Percentiles rank a stretch among this genome's conserved stretches.
Conservation (phyloP, 148 eudicot genomes). For the Limonium bicolor region DNA sequence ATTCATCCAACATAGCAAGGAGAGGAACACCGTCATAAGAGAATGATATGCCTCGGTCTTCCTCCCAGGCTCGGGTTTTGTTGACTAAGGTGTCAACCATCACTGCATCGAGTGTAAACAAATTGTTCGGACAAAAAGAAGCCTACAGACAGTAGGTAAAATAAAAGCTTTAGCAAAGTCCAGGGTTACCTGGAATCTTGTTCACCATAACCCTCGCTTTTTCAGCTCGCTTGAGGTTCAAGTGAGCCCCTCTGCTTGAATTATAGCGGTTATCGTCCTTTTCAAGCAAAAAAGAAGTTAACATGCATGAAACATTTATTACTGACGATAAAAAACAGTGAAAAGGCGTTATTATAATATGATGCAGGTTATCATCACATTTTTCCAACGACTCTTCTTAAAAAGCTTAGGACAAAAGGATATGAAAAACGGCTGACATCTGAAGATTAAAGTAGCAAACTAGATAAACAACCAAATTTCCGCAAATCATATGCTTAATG, state of each 20-base stretch:
- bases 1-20: slow-evolving; percentile 96
- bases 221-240: slow-evolving; percentile 84
- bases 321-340: too few species aligned
- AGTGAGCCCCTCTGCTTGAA: slow-evolving; percentile 75
- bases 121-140: too few species aligned
- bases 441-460: too few species aligned
- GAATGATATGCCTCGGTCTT: slow-evolving; percentile 59
- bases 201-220: slow-evolving; percentile 64
- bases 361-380: too few species aligned
- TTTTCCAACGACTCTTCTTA: too few species aligned
- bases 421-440: too few species aligned
- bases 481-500: background rate
- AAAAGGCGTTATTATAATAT: too few species aligned
- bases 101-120: slow-evolving; percentile 47
- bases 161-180: background rate
- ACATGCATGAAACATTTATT: too few species aligned
- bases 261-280: slow-evolving; percentile 81
- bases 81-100: slow-evolving; percentile 87
- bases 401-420: too few species aligned
- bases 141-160: too few species aligned
- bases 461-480: too few species aligned
- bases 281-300: too few species aligned
- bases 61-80: slow-evolving; percentile 92
- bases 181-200: slow-evolving; percentile 60
- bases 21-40: slow-evolving; percentile 95